These are phyloP conservation scores for Xenosphaeropsis pyriputrescens DNA, from an alignment of 2,329 filamentous ascomycete species.

Conservation along the genomic window DNA sequence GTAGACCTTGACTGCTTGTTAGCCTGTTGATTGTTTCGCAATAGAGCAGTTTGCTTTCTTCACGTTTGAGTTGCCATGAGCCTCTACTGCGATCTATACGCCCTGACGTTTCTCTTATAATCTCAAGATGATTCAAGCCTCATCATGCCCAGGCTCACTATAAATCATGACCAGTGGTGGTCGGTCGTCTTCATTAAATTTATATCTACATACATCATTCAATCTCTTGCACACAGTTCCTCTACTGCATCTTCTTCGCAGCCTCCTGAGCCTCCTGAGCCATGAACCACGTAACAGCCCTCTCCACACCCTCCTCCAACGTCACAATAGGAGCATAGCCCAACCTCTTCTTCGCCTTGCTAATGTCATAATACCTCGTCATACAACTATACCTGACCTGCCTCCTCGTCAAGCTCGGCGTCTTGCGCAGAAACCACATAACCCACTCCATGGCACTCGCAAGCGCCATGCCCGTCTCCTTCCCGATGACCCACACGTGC, in stretches of 20 bases:
- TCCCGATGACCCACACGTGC: conserved; percentile 38
- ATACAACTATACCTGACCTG: conserved; percentile 51
- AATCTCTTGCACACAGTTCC: background rate
- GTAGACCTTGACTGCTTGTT: too few relatives aligned
- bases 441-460: conserved; percentile 38
- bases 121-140: too few relatives aligned
- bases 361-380: conserved; percentile 65
- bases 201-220: too few relatives aligned
- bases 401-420: conserved; percentile 31
- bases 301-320: conserved; percentile 45
- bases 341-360: conserved; percentile 56
- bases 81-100: too few relatives aligned
- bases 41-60: too few relatives aligned
- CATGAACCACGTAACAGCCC: conserved; percentile 11
- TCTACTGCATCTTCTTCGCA: background rate
- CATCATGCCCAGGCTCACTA: too few relatives aligned
- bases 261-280: conserved; percentile 15
- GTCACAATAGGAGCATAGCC: conserved; percentile 55
- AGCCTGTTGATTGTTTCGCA: too few relatives aligned
- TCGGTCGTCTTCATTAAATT: too few relatives aligned
- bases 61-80: too few relatives aligned
- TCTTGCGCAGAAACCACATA: conserved; percentile 31
- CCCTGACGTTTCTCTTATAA: too few relatives aligned
- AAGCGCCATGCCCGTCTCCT: conserved; percentile 33
- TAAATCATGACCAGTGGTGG: too few relatives aligned